Percentiles rank a stretch among this genome's conserved stretches.
These are phyloP conservation scores for Vigna mungo DNA, from an alignment of 306 rosid genomes.

Conservation along the genomic window DNA sequence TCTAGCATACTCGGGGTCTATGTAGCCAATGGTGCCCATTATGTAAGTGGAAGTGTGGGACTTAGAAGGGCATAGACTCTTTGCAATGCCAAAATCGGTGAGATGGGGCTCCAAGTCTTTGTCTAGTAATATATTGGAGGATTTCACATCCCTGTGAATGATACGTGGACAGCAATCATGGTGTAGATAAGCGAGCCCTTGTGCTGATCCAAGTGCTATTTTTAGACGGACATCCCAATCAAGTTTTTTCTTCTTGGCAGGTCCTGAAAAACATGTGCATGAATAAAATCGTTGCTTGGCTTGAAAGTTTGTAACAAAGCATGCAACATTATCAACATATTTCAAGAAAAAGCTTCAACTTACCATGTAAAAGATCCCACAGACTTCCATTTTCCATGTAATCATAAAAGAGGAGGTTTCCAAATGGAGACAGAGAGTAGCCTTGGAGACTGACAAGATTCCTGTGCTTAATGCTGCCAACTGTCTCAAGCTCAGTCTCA, in stretches of 20 bases:
- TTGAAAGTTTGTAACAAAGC: background rate
- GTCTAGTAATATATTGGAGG: conserved; percentile 79
- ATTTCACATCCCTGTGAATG: conserved; percentile 86
- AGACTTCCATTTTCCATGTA: conserved; percentile 93
- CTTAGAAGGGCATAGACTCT: conserved; percentile 69
- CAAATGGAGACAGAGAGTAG: conserved; percentile 75
- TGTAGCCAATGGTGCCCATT: conserved; percentile 92
- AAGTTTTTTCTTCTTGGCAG: conserved; percentile 66
- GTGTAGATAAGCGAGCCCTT: conserved; percentile 87
- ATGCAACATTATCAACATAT: background rate
- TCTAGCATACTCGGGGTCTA: conserved; percentile 88
- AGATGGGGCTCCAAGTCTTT: conserved; percentile 82
- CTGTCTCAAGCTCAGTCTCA: conserved; percentile 77
- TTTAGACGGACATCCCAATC: conserved; percentile 80
- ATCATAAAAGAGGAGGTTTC: conserved; percentile 85
- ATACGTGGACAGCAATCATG: conserved; percentile 88
- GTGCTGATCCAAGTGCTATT: conserved; percentile 84
- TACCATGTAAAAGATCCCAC: conserved; percentile 88
- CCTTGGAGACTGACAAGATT: conserved; percentile 92
- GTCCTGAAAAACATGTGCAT: conserved; percentile 45
- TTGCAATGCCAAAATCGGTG: conserved; percentile 87
- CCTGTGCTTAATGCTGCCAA: conserved; percentile 88
- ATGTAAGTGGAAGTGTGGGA: conserved; percentile 75
- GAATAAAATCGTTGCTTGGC: background rate
- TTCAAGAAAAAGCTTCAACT: conserved; percentile 26